phyloP scores from a whole-genome alignment of 441 rosid genomes.

The Croton setiger region DNA sequence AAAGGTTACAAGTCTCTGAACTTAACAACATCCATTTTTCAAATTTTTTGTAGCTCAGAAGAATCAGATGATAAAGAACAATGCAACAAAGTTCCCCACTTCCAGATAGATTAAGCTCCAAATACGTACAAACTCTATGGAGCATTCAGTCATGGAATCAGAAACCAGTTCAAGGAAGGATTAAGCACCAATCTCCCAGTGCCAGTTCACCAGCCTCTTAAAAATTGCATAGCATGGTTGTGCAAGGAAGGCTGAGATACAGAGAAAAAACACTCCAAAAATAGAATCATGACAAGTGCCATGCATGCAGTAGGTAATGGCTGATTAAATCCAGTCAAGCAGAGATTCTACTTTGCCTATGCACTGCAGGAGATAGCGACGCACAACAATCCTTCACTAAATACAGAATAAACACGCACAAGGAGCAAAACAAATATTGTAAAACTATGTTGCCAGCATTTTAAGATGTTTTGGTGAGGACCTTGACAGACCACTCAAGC shows the following conservation, averaged over 20 bases:
- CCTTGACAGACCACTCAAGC: neutral
- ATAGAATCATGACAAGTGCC: neutral
- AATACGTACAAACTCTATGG: neutral
- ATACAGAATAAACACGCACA: neutral
- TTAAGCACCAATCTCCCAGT: neutral
- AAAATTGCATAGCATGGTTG: neutral
- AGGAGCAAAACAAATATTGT: neutral
- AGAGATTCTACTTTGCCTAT: neutral
- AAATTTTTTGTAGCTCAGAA: neutral
- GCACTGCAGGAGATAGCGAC: neutral
- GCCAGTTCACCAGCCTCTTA: slow-evolving; percentile 4
- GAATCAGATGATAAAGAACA: too few relatives aligned
- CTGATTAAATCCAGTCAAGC: neutral
- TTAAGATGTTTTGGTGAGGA: neutral
- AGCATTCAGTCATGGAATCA: slow-evolving; percentile 7
- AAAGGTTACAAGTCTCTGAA: slow-evolving; percentile 9
- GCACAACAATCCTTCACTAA: neutral
- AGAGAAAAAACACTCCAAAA: neutral
- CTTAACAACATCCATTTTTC: slow-evolving; percentile 10
- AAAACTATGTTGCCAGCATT: neutral
- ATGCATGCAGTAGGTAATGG: neutral
- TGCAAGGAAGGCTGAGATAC: neutral
- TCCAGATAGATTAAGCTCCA: too few relatives aligned
- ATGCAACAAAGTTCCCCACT: too few relatives aligned
- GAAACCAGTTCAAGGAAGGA: neutral